Evolutionary conservation across 352 stramenopile genomes (phyloP).

Genomic region (Discostella stelligera): DNA sequence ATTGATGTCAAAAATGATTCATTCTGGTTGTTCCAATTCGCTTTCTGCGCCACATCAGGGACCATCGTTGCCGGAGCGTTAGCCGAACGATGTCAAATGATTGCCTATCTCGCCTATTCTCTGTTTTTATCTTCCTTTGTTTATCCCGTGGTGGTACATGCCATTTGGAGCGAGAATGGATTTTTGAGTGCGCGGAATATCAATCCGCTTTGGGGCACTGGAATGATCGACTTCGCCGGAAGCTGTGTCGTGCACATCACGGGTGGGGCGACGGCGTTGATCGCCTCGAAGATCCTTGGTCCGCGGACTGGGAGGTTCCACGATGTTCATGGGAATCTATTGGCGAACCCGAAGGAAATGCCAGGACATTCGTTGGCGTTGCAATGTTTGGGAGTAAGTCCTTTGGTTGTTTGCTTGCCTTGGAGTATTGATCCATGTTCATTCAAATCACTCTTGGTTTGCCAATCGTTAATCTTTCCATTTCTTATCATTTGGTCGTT

Average conservation of each 20-base stretch:
- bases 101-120: conserved; percentile 76
- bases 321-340: conserved; percentile 56
- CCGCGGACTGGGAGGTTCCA: conserved; percentile 72
- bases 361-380: conserved; percentile 55
- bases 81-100: conserved; percentile 80
- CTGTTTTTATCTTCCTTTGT: conserved; percentile 78
- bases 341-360: conserved; percentile 58
- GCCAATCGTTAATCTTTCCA: too few species aligned
- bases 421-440: background rate
- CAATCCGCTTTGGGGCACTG: conserved; percentile 55
- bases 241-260: conserved; percentile 82
- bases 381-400: conserved; percentile 68
- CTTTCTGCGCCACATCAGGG: conserved; percentile 78
- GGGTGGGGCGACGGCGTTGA: conserved; percentile 76
- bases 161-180: conserved; percentile 67
- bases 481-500: background rate
- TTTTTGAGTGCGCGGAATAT: conserved; percentile 53
- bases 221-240: conserved; percentile 83
- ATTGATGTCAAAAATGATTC: conserved; percentile 36
- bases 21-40: conserved; percentile 82
- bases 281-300: conserved; percentile 80
- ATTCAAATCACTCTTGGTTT: background rate
- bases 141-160: conserved; percentile 74
- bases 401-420: background rate
- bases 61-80: conserved; percentile 84